Base-by-base conservation (phyloP, 306 rosid genomes). In the Cajanus cajan region DNA sequence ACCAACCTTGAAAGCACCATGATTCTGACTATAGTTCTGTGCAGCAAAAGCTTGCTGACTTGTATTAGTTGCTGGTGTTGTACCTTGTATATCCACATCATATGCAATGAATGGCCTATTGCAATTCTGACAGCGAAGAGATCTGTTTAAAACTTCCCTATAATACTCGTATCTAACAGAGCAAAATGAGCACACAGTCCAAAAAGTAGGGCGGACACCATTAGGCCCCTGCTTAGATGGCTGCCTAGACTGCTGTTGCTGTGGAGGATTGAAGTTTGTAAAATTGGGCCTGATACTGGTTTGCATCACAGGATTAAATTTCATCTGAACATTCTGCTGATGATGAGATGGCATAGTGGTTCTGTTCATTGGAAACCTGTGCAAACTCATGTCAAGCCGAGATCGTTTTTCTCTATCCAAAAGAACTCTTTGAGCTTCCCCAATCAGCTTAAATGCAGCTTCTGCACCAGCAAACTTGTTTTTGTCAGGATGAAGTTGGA, bases 401-500 rank as follows among this genome's bases (percentile, higher is more conserved):
- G 73, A 18, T 7, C 99, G 96, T 73, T 89, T 95, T 2, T 80
- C 90, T 73, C 74, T 82, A 82, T 95, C 98, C 74, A 93, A 83
- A 83, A 95, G 97, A 41, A 91, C 83, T 78, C 90, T 89, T 59
- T 93, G 97, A 58, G 99, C 98, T 84, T 95, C 97, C 34, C 94
- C 94, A 43, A 95, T 88, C 80, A 95, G 87, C 94, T 91, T 93
- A 80, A 95, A 95, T 67, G 98, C 99, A 82, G 97, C 91, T 84
- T 95, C 98, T 28, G 98, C 98, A 73, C 99, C 99, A 15, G 91
- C 33, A 83, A 89, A 95, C 71, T 93, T 93, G 88, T 95, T 95
- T 87, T 95, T 95, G 85, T 95, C 99, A 15, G 99, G 99, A 88
- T 95, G 99, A 69, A 95, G 98, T 78, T 80, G 94, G 57, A 95